Percentiles rank a stretch among this genome's conserved stretches.
Evolutionary conservation across 331 rosid species (phyloP).

Genomic region (Quercus phellos): DNA sequence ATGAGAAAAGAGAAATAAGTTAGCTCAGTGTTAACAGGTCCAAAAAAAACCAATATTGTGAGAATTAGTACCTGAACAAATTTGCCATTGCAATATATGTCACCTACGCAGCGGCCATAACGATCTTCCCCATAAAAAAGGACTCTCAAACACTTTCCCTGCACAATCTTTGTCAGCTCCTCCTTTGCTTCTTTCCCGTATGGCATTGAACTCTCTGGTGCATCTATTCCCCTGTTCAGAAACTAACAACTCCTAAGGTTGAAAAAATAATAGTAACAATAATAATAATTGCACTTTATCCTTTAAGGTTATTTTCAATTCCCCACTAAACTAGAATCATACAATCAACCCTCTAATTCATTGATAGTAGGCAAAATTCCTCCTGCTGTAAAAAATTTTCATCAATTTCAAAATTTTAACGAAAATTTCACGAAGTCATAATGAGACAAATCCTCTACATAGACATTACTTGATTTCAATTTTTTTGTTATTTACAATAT

Average conservation of each 20-base stretch:
- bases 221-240: constrained; percentile 78
- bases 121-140: constrained; percentile 71
- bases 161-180: constrained; percentile 53
- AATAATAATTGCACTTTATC: too few species aligned
- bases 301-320: too few species aligned
- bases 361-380: too few species aligned
- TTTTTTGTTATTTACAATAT: too few species aligned
- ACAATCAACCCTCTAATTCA: too few species aligned
- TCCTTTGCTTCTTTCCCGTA: constrained; percentile 74
- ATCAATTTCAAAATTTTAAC: too few species aligned
- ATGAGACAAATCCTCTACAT: too few species aligned
- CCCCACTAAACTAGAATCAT: too few species aligned
- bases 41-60: not conserved
- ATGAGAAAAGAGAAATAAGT: not conserved
- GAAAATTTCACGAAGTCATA: too few species aligned
- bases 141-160: constrained; percentile 66
- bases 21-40: not conserved
- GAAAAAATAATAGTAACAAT: too few species aligned
- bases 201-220: constrained; percentile 78
- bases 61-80: constrained; percentile 67
- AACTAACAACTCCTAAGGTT: not conserved
- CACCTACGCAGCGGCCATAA: constrained; percentile 69
- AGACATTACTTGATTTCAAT: too few species aligned
- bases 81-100: constrained; percentile 52
- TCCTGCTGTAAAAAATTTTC: too few species aligned